Conservation (phyloP, 2,329 filamentous ascomycete species). For the Diaporthe sp. region DNA sequence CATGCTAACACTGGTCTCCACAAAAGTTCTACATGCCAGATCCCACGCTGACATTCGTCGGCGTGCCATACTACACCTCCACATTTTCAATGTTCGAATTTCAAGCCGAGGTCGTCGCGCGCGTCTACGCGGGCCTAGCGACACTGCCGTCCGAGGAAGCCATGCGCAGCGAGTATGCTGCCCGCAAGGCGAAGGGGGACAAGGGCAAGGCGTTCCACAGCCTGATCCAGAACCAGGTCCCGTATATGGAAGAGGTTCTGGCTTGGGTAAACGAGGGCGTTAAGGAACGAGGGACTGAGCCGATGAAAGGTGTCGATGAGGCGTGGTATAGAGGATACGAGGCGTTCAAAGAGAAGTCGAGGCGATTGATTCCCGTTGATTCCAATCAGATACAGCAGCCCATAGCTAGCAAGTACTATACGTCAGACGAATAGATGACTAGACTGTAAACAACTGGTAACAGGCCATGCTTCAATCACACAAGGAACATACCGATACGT, state of each 20-base stretch:
- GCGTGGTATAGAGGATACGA: slow-evolving; percentile 43
- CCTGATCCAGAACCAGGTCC: slow-evolving; percentile 38
- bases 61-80: slow-evolving; percentile 72
- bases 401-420: slow-evolving; percentile 32
- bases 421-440: background rate
- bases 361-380: slow-evolving; percentile 9
- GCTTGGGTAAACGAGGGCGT: slow-evolving; percentile 36
- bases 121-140: slow-evolving; percentile 63
- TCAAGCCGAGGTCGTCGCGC: slow-evolving; percentile 70
- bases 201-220: slow-evolving; percentile 52
- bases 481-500: too few relatives aligned
- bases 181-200: slow-evolving; percentile 43
- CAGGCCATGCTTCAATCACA: too few relatives aligned
- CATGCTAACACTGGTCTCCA: background rate
- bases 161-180: slow-evolving; percentile 50
- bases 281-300: slow-evolving; percentile 38
- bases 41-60: slow-evolving; percentile 71
- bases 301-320: slow-evolving; percentile 46
- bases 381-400: slow-evolving; percentile 33
- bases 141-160: slow-evolving; percentile 54
- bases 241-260: slow-evolving; percentile 46
- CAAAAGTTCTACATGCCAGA: slow-evolving; percentile 74
- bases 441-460: too few relatives aligned
- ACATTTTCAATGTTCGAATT: slow-evolving; percentile 79
- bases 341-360: slow-evolving; percentile 37